phyloP scores from a whole-genome alignment of 352 stramenopile genomes.

The Pythium aristosporum region DNA sequence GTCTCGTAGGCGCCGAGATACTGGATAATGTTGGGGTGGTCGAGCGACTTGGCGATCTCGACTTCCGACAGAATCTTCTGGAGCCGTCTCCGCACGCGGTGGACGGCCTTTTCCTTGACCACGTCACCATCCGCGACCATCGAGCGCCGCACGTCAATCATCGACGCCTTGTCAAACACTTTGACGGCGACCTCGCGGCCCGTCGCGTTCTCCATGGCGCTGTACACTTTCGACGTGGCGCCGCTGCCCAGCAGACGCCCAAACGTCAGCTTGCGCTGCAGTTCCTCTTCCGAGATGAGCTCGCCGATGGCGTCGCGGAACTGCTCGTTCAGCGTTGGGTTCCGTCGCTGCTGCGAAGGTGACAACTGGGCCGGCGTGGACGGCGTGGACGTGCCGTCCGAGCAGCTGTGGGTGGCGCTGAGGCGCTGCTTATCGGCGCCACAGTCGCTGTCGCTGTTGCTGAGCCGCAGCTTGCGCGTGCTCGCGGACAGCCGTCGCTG shows the following conservation, averaged over 20 bases:
- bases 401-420: conserved; percentile 25
- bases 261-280: conserved; percentile 58
- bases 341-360: conserved; percentile 3
- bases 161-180: conserved; percentile 80
- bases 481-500: conserved; percentile 20
- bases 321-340: conserved; percentile 55
- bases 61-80: conserved; percentile 83
- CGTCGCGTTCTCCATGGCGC: conserved; percentile 49
- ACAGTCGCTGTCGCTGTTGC: background rate
- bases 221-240: conserved; percentile 77
- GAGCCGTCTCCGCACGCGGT: conserved; percentile 66
- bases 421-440: background rate
- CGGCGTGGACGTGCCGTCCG: conserved; percentile 8
- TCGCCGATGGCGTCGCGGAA: conserved; percentile 60
- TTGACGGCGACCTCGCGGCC: conserved; percentile 67
- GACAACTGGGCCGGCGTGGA: conserved; percentile 1
- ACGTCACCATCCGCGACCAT: conserved; percentile 70
- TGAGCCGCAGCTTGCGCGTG: background rate
- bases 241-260: conserved; percentile 60
- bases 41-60: conserved; percentile 69
- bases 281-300: conserved; percentile 59
- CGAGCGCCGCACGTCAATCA: conserved; percentile 75
- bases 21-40: conserved; percentile 82
- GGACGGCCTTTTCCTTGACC: conserved; percentile 61
- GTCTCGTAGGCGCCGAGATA: conserved; percentile 75